Evolutionary conservation across 2,329 filamentous ascomycete species (phyloP), one percentile per base, ranked within the genome.

Genomic region (Cordyceps pruinosa): DNA sequence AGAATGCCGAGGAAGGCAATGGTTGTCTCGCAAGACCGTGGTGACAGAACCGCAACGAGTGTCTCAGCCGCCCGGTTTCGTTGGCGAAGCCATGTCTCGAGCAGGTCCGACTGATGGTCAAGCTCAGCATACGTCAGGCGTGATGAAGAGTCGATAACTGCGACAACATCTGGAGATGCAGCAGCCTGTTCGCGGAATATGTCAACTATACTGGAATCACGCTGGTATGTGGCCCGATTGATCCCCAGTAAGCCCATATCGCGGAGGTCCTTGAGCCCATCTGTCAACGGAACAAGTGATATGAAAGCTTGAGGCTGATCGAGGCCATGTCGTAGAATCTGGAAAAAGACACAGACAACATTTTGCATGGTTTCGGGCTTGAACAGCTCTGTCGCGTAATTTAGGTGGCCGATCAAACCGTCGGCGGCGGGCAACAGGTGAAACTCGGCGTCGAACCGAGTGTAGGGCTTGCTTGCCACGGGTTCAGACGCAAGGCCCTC

Each of bases 41-140:
- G 58, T 1, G 62, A 53, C 0, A 63, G 19, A 0, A 66, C 62
- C 0, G 57, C 63, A 1, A 68, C 59, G 6, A 67, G 21, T 0
- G 62, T 58, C 32, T 66, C 66, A 2, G 58, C 12, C 0, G 49
- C 5, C 13, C 63, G 21, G 1, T n/a, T 6, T 1, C 41, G 59
- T 2, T 26, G 23, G 1, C 28, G 17, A n/a, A 68, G 59, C 61
- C 63, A 66, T 3, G 1, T 3, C 1, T 62, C 62, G 1, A 69
- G 34, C 0, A 8, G 8, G 9, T 63, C 60, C 1, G 66, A 65
- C 21, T 59, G 25, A 1, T 19, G 10, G 15, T 67, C 61, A 1
- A 69, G 53, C 26, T 68, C 35, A 0, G 57, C 26, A 25, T 69
- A 69, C 0, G 64, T 68, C 7, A 69, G 30, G 1, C 58, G 56